Evolutionary conservation across 805 yeast genomes (phyloP), one percentile per base, ranked within the genome.

Genomic region (Metschnikowia gelsemii): DNA sequence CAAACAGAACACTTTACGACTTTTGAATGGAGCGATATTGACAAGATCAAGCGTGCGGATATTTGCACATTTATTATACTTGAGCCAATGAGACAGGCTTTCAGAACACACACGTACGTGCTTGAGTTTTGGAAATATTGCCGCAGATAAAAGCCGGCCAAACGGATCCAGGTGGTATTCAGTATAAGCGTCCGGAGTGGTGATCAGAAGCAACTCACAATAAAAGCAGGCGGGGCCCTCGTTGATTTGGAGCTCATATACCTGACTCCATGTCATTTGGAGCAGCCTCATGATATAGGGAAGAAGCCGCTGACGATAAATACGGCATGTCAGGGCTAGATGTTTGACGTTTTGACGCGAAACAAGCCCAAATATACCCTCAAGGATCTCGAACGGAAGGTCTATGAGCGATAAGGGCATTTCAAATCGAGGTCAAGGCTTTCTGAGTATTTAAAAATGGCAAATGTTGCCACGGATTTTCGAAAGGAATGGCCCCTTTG

Each of bases 71-170:
- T 38, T 22, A 27, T 72, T 48, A 46, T 70, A 69, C 42, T 67
- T 67, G 32, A 70, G 52, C 75, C 75, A 70, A 38, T 66, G 59
- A 2, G 73, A 66, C 40, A 70, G 65, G 40, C 60, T 65, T 24
- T 50, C 54, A 4, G 70, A 54, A 39, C 64, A 64, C n/a, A 70
- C 54, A 4, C 49, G 32, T 8, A 68, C 49, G 13, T 44, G 51
- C 8, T 40, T 36, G 16, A 68, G 54, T 3, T 47, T 21, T 0
- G 66, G 64, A 28, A 64, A 50, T 8, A 39, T 28, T 8, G 40
- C 44, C 4, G 59, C 50, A 8, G 61, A 33, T 5, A 47, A 45
- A n/a, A 54, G 46, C 42, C 47, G 55, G 18, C 45, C 43, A 28
- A 51, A 55, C 18, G 66, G 38, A 43, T 64, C 42, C 38, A 65